Conservation (phyloP, 2,329 filamentous ascomycete genomes). For the Cadophora luteo-olivacea region DNA sequence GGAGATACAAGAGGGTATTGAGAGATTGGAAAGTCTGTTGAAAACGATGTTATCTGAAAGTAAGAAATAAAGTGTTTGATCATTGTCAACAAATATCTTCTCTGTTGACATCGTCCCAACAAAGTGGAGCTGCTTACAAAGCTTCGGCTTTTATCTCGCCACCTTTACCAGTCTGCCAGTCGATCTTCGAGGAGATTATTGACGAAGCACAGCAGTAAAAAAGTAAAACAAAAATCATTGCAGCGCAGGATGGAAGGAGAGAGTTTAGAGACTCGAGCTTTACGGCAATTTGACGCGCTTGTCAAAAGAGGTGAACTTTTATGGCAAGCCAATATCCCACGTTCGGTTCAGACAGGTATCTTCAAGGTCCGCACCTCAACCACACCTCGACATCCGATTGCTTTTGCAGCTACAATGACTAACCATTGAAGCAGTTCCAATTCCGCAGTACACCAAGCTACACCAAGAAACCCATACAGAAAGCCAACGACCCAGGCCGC, state of each 20-base stretch:
- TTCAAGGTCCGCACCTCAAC: constrained; percentile 11
- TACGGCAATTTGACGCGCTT: constrained; percentile 23
- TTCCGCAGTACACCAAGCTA: constrained; percentile 39
- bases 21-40: constrained; percentile 50
- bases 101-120: background rate
- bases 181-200: background rate
- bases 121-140: constrained; percentile 17
- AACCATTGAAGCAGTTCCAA: constrained; percentile 36
- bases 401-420: background rate
- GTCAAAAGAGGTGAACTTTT: constrained; percentile 21
- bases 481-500: constrained; percentile 39
- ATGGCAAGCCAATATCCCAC: constrained; percentile 20
- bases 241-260: constrained; percentile 5
- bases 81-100: background rate
- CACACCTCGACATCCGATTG: background rate
- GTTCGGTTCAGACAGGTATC: background rate
- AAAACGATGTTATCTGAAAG: background rate
- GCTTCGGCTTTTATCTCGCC: background rate
- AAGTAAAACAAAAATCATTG: background rate
- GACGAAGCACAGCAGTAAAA: background rate
- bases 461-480: constrained; percentile 35
- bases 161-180: too few species aligned
- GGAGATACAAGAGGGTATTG: constrained; percentile 60
- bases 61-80: background rate
- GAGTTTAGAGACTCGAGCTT: background rate